A percentile compares a stretch with the other conserved stretches of the same genome.
Conservation (phyloP, 1,284 basidiomycete genomes). For the Malassezia furfur region DNA sequence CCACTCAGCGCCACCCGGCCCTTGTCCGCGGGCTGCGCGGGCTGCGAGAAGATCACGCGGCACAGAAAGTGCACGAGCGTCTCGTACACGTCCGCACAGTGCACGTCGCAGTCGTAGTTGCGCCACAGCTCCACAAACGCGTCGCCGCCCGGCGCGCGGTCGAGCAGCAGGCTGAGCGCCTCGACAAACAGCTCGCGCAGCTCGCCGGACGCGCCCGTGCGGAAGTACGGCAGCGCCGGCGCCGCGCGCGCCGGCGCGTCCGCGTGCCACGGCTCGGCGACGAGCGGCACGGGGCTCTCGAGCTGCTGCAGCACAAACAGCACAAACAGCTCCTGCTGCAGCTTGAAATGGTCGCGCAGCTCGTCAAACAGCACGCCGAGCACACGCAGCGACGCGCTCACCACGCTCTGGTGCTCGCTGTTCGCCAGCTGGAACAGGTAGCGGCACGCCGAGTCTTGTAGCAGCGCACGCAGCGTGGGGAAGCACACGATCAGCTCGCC, state of each 20-base stretch:
- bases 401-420: conserved; percentile 70
- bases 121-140: conserved; percentile 92
- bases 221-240: conserved; percentile 8
- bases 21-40: conserved; percentile 1
- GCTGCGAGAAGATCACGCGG: conserved; percentile 34
- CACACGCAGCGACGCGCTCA: conserved; percentile 71
- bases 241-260: not conserved
- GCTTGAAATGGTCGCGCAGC: conserved; percentile 75
- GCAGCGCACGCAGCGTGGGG: conserved; percentile 62
- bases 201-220: conserved; percentile 55
- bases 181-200: conserved; percentile 83
- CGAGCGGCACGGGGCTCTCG: conserved; percentile 48
- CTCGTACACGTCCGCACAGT: conserved; percentile 93
- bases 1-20: conserved; percentile 43
- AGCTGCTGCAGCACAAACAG: conserved; percentile 86
- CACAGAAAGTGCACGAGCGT: conserved; percentile 76
- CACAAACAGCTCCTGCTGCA: conserved; percentile 92
- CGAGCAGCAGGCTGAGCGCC: conserved; percentile 63
- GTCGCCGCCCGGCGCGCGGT: conserved; percentile 52
- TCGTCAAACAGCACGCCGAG: conserved; percentile 81
- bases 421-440: conserved; percentile 63
- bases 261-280: conserved; percentile 41
- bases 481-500: conserved; percentile 60
- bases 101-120: conserved; percentile 94
- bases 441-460: conserved; percentile 85